These are phyloP conservation scores for Citrus inodora DNA, from an alignment of 345 rosid species.

Conservation along the genomic window DNA sequence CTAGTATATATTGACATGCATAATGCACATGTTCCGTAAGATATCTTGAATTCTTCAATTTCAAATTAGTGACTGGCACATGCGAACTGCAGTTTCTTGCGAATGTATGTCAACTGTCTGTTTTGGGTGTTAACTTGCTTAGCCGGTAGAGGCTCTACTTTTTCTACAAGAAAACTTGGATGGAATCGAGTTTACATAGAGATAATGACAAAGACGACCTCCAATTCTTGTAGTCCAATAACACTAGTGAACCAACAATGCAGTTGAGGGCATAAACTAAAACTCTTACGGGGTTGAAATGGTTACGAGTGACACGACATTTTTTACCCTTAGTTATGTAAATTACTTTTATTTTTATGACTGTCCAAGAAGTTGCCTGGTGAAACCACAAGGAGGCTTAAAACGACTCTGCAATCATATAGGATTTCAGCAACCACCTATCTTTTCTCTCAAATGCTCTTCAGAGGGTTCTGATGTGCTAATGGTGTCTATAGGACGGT, in stretches of 20 bases:
- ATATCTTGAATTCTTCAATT: neutral
- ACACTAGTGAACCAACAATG: neutral
- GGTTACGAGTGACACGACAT: neutral
- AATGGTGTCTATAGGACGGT: neutral
- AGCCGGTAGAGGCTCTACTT: neutral
- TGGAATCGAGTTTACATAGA: neutral
- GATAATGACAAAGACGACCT: neutral
- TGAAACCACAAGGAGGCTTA: neutral
- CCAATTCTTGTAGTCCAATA: neutral
- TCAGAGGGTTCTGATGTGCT: neutral
- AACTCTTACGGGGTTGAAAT: neutral
- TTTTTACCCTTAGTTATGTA: neutral
- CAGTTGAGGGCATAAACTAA: neutral
- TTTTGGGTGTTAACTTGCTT: neutral
- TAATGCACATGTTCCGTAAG: neutral
- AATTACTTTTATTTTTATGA: neutral
- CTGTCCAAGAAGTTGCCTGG: neutral
- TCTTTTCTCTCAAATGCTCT: neutral
- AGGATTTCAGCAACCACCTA: neutral
- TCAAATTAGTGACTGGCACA: neutral
- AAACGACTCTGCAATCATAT: neutral
- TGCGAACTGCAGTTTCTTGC: neutral
- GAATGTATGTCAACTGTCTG: neutral
- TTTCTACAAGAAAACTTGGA: neutral
- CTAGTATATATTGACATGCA: neutral